Conservation (phyloP, 2,329 filamentous ascomycete genomes). For the Xylaria sp. region DNA sequence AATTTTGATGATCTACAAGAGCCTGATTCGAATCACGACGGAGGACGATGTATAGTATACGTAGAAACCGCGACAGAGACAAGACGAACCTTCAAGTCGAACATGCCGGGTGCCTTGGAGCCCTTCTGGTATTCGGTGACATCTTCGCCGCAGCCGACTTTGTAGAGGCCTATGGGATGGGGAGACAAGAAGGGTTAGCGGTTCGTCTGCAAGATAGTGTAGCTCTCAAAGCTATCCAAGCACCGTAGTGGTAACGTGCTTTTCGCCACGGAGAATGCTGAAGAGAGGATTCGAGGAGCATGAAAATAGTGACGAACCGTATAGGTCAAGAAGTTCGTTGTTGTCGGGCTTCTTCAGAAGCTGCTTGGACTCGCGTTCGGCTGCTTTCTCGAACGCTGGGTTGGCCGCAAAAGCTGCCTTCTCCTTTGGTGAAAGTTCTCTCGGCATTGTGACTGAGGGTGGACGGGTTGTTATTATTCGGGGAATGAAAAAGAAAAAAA, state of each 20-base stretch:
- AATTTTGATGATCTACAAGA: background rate
- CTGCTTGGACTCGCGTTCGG: constrained; percentile 69
- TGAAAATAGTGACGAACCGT: constrained; percentile 58
- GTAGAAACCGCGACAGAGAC: background rate
- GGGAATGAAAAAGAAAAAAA: background rate
- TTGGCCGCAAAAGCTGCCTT: constrained; percentile 30
- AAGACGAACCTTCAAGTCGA: constrained; percentile 71
- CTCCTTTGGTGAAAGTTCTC: constrained; percentile 25
- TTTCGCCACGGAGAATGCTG: background rate
- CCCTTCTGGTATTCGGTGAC: constrained; percentile 62
- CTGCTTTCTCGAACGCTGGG: constrained; percentile 38
- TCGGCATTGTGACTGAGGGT: constrained; percentile 26
- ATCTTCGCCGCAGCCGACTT: constrained; percentile 68
- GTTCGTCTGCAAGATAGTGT: background rate
- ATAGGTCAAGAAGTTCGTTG: constrained; percentile 73
- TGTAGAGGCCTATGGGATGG: constrained; percentile 63
- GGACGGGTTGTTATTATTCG: background rate
- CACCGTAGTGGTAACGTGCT: background rate
- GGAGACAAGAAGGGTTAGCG: background rate
- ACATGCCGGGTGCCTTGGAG: constrained; percentile 67
- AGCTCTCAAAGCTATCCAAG: background rate
- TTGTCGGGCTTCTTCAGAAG: constrained; percentile 72
- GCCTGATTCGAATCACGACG: background rate
- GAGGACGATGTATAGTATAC: background rate
- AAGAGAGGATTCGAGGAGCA: background rate